Conservation (phyloP, 176 grass and related monocot genomes). For the Pharus latifolius region DNA sequence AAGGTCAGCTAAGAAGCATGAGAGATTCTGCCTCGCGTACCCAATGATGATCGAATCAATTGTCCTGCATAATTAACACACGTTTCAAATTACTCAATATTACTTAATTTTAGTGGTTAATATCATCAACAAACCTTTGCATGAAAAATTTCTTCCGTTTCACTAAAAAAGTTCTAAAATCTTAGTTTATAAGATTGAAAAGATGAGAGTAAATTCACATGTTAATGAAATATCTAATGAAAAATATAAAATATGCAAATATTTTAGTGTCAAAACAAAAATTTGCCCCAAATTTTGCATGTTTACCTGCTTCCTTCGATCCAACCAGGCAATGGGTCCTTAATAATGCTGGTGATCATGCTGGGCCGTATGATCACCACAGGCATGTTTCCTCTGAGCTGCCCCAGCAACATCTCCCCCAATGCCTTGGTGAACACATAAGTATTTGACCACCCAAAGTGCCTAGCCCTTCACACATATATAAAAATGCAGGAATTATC, state of each 20-base stretch:
- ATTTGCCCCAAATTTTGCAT: no score
- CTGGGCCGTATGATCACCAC: constrained; percentile 55
- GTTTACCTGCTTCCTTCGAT: constrained; percentile 50
- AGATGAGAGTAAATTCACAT: no score
- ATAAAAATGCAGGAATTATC: no score
- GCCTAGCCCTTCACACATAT: constrained; percentile 35
- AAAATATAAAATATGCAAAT: no score
- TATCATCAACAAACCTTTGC: no score
- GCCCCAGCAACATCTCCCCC: constrained; percentile 55
- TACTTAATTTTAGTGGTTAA: neutral
- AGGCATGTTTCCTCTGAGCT: constrained; percentile 24
- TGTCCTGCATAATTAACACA: constrained; percentile 25
- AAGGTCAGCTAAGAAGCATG: constrained; percentile 62
- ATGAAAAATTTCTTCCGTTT: no score
- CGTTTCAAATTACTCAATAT: neutral
- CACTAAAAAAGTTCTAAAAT: no score
- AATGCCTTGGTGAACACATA: constrained; percentile 86
- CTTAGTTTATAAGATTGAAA: no score
- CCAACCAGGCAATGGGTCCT: constrained; percentile 76
- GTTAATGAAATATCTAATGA: no score
- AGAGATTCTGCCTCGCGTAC: constrained; percentile 57
- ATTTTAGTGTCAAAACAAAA: no score
- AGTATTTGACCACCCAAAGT: constrained; percentile 80
- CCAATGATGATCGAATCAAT: constrained; percentile 74
- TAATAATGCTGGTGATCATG: constrained; percentile 61